phyloP scores from a whole-genome alignment of 345 rosid genomes.

The Arabis alpina region DNA sequence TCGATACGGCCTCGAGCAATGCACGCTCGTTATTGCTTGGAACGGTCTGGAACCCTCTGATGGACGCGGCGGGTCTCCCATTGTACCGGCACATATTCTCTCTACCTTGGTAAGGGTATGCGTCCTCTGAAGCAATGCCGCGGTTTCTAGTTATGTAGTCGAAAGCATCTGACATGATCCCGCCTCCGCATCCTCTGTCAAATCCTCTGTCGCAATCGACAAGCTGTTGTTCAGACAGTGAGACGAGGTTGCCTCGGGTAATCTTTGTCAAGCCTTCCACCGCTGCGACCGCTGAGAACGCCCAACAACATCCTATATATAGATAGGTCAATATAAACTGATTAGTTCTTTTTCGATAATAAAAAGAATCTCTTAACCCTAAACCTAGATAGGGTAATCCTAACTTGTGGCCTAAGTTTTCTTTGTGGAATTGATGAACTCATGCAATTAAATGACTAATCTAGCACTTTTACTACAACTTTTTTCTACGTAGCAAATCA shows the following conservation, averaged over 20 bases:
- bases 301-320: conserved; percentile 59
- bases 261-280: conserved; percentile 55
- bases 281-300: conserved; percentile 68
- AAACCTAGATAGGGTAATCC: conserved; percentile 16
- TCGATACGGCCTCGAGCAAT: conserved; percentile 54
- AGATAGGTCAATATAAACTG: background rate
- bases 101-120: conserved; percentile 50
- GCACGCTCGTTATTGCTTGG: conserved; percentile 55
- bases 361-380: background rate
- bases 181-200: conserved; percentile 60
- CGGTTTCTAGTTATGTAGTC: conserved; percentile 42
- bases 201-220: conserved; percentile 51
- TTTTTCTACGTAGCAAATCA: background rate
- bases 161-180: conserved; percentile 62
- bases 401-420: conserved; percentile 27
- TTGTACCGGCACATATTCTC: conserved; percentile 26
- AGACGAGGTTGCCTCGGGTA: conserved; percentile 45
- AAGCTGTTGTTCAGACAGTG: conserved; percentile 59
- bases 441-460: background rate
- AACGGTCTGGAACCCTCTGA: conserved; percentile 51
- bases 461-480: background rate
- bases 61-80: conserved; percentile 40
- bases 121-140: conserved; percentile 57
- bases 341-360: background rate
- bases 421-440: background rate